Conservation (phyloP, 495 filamentous ascomycete species). For the Mytilinidion resinicola region DNA sequence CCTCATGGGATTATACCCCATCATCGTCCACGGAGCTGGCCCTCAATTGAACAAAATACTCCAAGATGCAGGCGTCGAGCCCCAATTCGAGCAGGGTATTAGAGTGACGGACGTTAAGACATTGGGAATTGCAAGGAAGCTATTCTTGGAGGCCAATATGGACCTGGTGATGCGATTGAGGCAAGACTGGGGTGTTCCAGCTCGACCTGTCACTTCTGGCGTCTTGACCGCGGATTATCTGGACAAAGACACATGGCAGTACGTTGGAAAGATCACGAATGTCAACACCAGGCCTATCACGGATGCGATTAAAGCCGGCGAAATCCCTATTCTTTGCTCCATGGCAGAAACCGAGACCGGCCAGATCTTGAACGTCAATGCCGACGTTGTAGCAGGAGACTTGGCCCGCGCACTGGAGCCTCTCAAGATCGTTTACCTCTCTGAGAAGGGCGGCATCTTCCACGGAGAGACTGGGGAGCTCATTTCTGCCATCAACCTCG, state of each 20-base stretch:
- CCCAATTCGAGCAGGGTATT: constrained; percentile 94
- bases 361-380: constrained; percentile 95
- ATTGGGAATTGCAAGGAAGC: constrained; percentile 76
- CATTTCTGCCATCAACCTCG: constrained; percentile 95
- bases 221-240: constrained; percentile 95
- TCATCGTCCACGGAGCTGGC: constrained; percentile 94
- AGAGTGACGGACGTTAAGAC: constrained; percentile 95
- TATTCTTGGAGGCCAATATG: constrained; percentile 94
- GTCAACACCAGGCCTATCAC: constrained; percentile 90
- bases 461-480: constrained; percentile 90
- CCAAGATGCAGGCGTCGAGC: constrained; percentile 86
- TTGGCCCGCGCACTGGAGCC: constrained; percentile 84
- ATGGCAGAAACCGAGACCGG: constrained; percentile 94
- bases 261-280: constrained; percentile 90
- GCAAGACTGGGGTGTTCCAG: constrained; percentile 75
- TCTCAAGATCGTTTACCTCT: constrained; percentile 95
- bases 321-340: constrained; percentile 88
- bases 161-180: constrained; percentile 90
- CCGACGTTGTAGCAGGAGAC: constrained; percentile 92
- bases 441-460: constrained; percentile 94
- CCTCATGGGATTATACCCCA: constrained; percentile 90
- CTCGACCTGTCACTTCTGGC: constrained; percentile 84
- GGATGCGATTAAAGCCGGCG: constrained; percentile 84
- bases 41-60: constrained; percentile 94
- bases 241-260: constrained; percentile 88